Conservation (phyloP, 176 grass and related monocot species). For the Ensete ventricosum region DNA sequence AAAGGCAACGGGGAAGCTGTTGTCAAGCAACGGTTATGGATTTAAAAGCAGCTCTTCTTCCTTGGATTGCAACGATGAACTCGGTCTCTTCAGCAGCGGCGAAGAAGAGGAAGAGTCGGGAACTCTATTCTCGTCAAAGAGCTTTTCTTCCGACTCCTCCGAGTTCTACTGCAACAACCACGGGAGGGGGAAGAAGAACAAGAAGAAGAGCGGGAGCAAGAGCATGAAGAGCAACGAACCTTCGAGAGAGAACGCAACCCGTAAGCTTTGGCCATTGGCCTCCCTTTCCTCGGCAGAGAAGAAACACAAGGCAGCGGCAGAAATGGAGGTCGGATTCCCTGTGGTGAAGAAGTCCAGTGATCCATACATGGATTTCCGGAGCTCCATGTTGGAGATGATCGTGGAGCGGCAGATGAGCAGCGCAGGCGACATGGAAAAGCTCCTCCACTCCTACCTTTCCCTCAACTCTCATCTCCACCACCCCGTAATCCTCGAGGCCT, state of each 20-base stretch:
- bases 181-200: background rate
- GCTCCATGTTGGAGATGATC: constrained; percentile 85
- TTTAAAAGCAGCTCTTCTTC: constrained; percentile 34
- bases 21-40: constrained; percentile 21
- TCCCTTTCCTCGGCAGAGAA: background rate
- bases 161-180: constrained; percentile 43
- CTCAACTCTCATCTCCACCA: constrained; percentile 73
- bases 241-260: constrained; percentile 19
- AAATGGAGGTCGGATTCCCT: constrained; percentile 35
- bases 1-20: constrained; percentile 11
- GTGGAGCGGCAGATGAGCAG: constrained; percentile 23
- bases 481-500: constrained; percentile 66
- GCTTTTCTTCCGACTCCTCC: constrained; percentile 71
- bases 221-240: constrained; percentile 15
- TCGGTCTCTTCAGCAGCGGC: constrained; percentile 19
- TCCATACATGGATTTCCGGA: constrained; percentile 78
- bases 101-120: constrained; percentile 27
- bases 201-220: constrained; percentile 18
- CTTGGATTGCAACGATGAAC: constrained; percentile 35
- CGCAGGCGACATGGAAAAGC: constrained; percentile 30
- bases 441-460: constrained; percentile 64
- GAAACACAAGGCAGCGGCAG: background rate
- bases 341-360: constrained; percentile 64
- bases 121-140: constrained; percentile 60
- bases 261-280: background rate